Evolutionary conservation across 768 basidiomycete species (phyloP), one percentile per base, ranked within the genome.

Genomic region (Russula ochroleuca): DNA sequence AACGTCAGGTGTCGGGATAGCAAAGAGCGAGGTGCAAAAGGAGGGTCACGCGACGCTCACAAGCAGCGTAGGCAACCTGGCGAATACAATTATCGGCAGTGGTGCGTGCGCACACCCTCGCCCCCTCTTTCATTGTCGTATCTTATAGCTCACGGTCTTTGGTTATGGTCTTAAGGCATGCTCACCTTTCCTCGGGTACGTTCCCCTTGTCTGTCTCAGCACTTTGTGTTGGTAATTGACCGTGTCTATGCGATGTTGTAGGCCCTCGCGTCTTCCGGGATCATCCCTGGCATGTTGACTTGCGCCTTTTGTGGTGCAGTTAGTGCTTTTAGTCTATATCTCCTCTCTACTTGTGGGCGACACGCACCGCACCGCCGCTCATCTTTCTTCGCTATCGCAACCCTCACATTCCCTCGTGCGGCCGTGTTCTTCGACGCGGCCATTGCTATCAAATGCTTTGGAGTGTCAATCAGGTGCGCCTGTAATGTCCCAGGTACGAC

Each of bases 371-470:
- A 91, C 66, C 80, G 94, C 50, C 83, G 80, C 14, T 79, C 92
- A 19, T 93, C 91, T 8, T 96, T 94, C 74, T 92, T 92, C 68
- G 85, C 88, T 15, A 77, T 95, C 21, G 82, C 90, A 1, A 82
- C 89, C 72, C 76, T 98, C 67, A 96, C 96, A 0, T 97, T 94
- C 73, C 96, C 96, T 2, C 84, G 81, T 49, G 91, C 89, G 0
- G 90, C 89, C 0, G 78, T 92, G 43, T 90, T 92, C 73, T 96
- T 98, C 70, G 96, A 98, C 73, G 86, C 86, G 4, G 96, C 95
- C 14, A 94, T 98, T 69, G 94, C 94, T 11, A 88, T 86, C 73
- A 98, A 98, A 73, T 98, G 96, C 74, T 97, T 97, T 72, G 96
- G 96, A 21, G 96, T 98, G 3, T 93, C 92, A 38, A 87, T 95